Conservation (phyloP, 2,329 filamentous ascomycete genomes). For the Penicillium italicum region DNA sequence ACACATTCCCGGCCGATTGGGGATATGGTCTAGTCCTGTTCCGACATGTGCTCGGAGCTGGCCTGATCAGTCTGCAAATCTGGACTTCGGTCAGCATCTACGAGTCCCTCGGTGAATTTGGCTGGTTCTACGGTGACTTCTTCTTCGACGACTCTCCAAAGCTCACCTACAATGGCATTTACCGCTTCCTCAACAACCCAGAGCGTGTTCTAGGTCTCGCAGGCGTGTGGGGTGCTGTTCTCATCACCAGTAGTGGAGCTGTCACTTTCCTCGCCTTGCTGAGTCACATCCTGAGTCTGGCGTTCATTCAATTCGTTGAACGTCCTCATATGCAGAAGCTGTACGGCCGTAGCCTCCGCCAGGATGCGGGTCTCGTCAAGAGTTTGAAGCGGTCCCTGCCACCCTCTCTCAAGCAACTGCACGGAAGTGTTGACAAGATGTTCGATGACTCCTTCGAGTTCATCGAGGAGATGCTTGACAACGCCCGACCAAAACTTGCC, state of each 20-base stretch:
- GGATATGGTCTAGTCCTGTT: conserved; percentile 78
- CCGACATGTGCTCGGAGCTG: conserved; percentile 78
- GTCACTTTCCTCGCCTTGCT: conserved; percentile 83
- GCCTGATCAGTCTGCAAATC: conserved; percentile 78
- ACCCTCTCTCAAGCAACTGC: conserved; percentile 74
- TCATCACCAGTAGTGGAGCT: conserved; percentile 84
- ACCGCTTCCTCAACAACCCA: conserved; percentile 96
- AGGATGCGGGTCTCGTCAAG: conserved; percentile 86
- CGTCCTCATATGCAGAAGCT: conserved; percentile 98
- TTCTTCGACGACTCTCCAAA: conserved; percentile 89
- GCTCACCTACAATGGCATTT: conserved; percentile 93
- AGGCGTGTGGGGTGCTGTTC: conserved; percentile 89
- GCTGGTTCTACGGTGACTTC: conserved; percentile 99
- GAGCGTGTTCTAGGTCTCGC: conserved; percentile 90
- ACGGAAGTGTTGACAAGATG: conserved; percentile 80
- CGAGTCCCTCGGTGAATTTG: conserved; percentile 92
- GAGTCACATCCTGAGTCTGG: conserved; percentile 79
- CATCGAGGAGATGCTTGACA: conserved; percentile 85
- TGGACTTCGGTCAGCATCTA: conserved; percentile 95
- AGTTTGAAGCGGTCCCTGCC: conserved; percentile 85
- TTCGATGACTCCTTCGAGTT: conserved; percentile 83
- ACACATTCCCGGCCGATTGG: conserved; percentile 81
- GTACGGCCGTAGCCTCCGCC: conserved; percentile 77
- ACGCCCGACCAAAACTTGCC: conserved; percentile 78
- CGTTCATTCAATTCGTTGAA: conserved; percentile 89